Evolutionary conservation across 2,329 filamentous ascomycete genomes (phyloP).

Genomic region (Penicillium rolfsii): DNA sequence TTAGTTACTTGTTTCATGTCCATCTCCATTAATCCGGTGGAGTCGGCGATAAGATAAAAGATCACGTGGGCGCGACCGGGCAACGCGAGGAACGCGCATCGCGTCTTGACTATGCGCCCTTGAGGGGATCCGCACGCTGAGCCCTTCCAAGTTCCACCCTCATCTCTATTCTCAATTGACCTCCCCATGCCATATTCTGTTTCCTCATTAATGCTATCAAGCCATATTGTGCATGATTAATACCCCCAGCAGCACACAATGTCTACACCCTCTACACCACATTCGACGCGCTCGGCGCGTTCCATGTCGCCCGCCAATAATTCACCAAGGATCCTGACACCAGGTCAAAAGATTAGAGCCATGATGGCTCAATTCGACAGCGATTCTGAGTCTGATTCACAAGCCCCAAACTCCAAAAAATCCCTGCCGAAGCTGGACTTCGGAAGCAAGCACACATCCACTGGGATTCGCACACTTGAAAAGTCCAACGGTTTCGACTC

Average conservation of each 20-base stretch:
- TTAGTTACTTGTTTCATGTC: no score
- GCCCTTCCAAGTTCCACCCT: constrained; percentile 10
- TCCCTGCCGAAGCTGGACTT: constrained; percentile 25
- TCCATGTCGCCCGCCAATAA: constrained; percentile 33
- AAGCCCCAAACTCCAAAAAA: constrained; percentile 21
- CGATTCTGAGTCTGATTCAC: constrained; percentile 52
- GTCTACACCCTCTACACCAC: constrained; percentile 40
- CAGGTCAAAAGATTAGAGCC: constrained; percentile 53
- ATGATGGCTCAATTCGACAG: constrained; percentile 54
- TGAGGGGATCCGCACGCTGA: constrained; percentile 13
- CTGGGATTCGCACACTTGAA: constrained; percentile 5
- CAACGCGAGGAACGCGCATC: constrained; percentile 34
- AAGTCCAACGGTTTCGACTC: constrained; percentile 14
- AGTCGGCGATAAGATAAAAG: constrained; percentile 24
- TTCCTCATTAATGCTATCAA: not conserved
- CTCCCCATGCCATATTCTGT: constrained; percentile 19
- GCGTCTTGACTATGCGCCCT: constrained; percentile 29
- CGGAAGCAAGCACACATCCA: constrained; percentile 11
- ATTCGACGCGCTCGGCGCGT: constrained; percentile 39
- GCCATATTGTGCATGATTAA: not conserved
- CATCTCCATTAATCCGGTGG: not conserved
- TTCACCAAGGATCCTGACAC: constrained; percentile 46
- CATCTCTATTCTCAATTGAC: constrained; percentile 6
- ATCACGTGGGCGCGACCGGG: constrained; percentile 23
- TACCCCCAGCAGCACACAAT: constrained; percentile 21